Base-by-base conservation (phyloP, 2,329 filamentous ascomycete species). In the Pseudomassariella vexata region DNA sequence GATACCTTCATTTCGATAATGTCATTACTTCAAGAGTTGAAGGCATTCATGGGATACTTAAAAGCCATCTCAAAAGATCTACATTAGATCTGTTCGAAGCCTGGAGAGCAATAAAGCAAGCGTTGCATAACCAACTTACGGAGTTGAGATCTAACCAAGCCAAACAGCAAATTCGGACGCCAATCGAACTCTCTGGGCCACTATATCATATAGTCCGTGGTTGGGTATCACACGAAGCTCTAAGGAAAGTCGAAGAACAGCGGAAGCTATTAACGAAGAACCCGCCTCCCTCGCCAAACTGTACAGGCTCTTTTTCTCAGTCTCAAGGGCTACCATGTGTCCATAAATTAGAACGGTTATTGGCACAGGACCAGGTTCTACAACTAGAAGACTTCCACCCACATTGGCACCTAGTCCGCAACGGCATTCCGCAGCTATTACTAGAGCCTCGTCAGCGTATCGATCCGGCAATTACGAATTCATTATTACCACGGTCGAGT, bases 201-300 rank as follows among this genome's bases (percentile, higher is more conserved):
- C 19, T 45, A 16, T 48, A 37, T 28, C 23, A 21, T 9, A 32
- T 24, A 11, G 28, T 47, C 24, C 32, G 27, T 19, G 42, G 42
- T 18, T 41, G 35, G 35, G 34, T 45, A 17, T 45, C 35, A 7
- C 30, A 41, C 10, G 42, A 45, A 36, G 30, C 46, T 37, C 19
- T 47, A 2, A 27, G 37, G 7, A 42, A 45, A 14, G 36, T 42
- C 10, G 26, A 43, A 20, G 34, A 37, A 15, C 38, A 48, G 22
- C 35, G 28, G 16, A 33, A 39, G 15, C 24, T 32, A 4, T 24
- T 44, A 10, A 19, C 26, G 28, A 34, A 21, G 19, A n/a, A n/a
- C n/a, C n/a, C n/a, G n/a, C n/a, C n/a, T n/a, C n/a, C n/a, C n/a
- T n/a, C n/a, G n/a, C n/a, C n/a, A n/a, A n/a, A n/a, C n/a, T n/a